Conservation (phyloP, 2,329 filamentous ascomycete genomes). For the Biscogniauxia sp. region DNA sequence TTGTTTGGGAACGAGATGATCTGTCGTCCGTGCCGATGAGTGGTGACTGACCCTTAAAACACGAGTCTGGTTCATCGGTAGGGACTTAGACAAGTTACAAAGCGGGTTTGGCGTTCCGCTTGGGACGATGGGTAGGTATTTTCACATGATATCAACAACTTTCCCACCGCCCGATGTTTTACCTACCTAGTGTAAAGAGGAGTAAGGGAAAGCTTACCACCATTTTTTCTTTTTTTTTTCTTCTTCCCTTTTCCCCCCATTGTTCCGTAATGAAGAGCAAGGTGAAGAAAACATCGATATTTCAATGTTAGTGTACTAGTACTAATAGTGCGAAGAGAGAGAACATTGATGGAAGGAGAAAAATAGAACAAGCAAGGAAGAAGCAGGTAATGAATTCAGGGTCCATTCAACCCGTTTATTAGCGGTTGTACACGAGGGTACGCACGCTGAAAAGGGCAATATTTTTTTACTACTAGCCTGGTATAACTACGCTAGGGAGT, state of each 20-base stretch:
- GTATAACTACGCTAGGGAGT: not conserved
- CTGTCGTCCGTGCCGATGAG: not conserved
- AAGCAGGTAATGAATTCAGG: not conserved
- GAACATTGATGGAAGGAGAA: not conserved
- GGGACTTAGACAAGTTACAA: not conserved
- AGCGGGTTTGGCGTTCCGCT: not conserved
- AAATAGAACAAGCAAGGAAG: not conserved
- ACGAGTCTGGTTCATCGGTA: not conserved
- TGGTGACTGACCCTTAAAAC: not conserved
- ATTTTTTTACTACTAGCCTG: not conserved
- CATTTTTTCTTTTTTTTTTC: too few species aligned
- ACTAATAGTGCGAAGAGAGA: not conserved
- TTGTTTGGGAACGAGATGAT: not conserved
- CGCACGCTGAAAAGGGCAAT: not conserved
- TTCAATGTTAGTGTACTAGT: too few species aligned
- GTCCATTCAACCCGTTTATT: not conserved
- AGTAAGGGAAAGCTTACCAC: too few species aligned
- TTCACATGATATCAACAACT: not conserved
- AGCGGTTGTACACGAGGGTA: not conserved
- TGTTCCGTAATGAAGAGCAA: too few species aligned
- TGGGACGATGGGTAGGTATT: not conserved
- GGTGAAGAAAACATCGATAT: too few species aligned
- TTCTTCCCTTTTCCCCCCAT: too few species aligned
- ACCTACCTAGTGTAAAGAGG: too few species aligned
- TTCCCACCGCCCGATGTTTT: not conserved